Evolutionary conservation across 2,329 filamentous ascomycete species (phyloP).

Genomic region (Septoria linicola): DNA sequence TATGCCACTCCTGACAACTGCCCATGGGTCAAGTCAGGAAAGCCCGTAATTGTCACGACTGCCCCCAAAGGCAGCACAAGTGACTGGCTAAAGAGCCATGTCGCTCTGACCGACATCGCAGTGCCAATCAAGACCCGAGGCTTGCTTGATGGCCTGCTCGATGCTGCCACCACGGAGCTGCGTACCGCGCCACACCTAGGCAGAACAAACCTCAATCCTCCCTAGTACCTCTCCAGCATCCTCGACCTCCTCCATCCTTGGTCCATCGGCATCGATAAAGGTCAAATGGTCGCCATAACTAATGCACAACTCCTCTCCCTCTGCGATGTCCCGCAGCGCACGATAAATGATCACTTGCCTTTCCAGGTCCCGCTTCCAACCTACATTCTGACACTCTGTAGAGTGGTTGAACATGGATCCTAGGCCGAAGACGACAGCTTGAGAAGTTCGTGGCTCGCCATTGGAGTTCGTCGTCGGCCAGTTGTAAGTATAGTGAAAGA

Average conservation of each 20-base stretch:
- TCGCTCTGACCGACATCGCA: no score
- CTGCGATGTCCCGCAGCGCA: constrained; percentile 49
- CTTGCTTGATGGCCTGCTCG: no score
- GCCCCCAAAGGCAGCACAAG: no score
- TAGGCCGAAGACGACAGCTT: constrained; percentile 56
- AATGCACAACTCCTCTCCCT: constrained; percentile 58
- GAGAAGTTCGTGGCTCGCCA: constrained; percentile 38
- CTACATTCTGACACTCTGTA: constrained; percentile 53
- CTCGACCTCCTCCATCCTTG: constrained; percentile 26
- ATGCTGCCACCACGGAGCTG: no score
- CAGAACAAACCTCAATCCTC: constrained; percentile 34
- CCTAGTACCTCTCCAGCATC: constrained; percentile 42
- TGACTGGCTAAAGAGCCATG: no score
- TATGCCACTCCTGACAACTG: no score
- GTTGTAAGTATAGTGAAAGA: constrained; percentile 59
- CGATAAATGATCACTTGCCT: constrained; percentile 51
- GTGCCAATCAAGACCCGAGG: no score
- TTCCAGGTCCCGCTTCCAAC: constrained; percentile 53
- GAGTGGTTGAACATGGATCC: constrained; percentile 62
- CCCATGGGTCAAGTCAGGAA: no score
- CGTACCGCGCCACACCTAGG: no score
- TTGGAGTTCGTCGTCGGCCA: constrained; percentile 40
- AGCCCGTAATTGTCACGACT: no score
- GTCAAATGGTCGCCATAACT: constrained; percentile 50
- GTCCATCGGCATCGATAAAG: constrained; percentile 46